Conservation (phyloP, 1,284 basidiomycete species). For the Heterobasidion irregulare region DNA sequence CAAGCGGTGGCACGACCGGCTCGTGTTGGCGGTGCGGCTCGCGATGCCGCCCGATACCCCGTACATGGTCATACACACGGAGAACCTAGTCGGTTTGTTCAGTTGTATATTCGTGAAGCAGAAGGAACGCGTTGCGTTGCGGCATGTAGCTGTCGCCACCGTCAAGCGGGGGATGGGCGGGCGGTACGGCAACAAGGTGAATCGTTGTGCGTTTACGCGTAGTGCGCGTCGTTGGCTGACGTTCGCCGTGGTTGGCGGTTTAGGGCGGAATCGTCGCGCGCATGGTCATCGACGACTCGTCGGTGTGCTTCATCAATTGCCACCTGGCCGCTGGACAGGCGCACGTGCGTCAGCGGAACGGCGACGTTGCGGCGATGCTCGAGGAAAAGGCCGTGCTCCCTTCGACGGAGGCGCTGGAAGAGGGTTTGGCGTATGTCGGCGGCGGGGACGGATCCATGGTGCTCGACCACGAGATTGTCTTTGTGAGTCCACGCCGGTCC, state of each 20-base stretch:
- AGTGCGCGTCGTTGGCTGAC: too few relatives aligned
- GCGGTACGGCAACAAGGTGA: conserved; percentile 90
- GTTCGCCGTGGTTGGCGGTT: not conserved
- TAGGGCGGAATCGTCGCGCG: conserved; percentile 88
- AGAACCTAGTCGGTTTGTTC: conserved; percentile 89
- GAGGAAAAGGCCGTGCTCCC: conserved; percentile 76
- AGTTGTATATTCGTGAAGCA: conserved; percentile 81
- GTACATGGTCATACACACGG: conserved; percentile 78
- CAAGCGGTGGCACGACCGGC: conserved; percentile 79
- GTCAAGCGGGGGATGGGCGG: conserved; percentile 92
- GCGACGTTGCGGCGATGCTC: conserved; percentile 78
- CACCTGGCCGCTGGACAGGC: conserved; percentile 93
- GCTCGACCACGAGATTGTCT: conserved; percentile 90
- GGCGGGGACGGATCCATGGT: conserved; percentile 95
- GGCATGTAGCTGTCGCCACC: conserved; percentile 68
- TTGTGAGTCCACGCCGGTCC: conserved; percentile 46
- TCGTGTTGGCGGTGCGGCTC: conserved; percentile 65
- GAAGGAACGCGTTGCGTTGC: conserved; percentile 47
- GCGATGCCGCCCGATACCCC: conserved; percentile 60
- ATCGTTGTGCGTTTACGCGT: conserved; percentile 9
- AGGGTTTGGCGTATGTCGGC: conserved; percentile 66
- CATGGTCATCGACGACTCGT: conserved; percentile 87
- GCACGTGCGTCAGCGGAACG: conserved; percentile 76
- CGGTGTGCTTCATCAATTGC: conserved; percentile 91
- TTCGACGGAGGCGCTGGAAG: conserved; percentile 29